These are phyloP conservation scores for Schizophyllum amplum DNA, from an alignment of 1,284 basidiomycete genomes.

Conservation along the genomic window DNA sequence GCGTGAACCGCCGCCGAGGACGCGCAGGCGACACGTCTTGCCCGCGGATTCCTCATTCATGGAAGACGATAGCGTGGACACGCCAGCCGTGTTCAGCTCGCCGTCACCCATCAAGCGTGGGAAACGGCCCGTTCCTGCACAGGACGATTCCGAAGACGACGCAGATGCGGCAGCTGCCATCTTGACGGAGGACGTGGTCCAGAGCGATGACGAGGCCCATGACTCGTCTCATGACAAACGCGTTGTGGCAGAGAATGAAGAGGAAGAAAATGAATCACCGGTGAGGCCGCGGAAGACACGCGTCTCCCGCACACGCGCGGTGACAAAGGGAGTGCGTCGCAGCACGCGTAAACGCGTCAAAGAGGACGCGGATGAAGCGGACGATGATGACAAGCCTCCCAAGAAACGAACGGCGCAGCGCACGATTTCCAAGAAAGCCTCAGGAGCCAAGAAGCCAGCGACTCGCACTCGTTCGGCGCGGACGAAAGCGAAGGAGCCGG, in stretches of 20 bases:
- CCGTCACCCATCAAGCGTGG: neutral
- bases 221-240: neutral
- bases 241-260: neutral
- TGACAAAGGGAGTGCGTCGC: neutral
- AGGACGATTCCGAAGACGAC: conserved; percentile 5
- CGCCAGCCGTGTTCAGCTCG: neutral
- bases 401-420: neutral
- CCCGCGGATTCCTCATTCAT: neutral
- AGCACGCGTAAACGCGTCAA: neutral
- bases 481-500: neutral
- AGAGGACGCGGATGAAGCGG: neutral
- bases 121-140: neutral
- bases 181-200: neutral
- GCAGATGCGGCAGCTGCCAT: neutral
- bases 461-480: neutral
- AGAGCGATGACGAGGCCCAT: neutral
- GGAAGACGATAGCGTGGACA: neutral
- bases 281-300: neutral
- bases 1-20: neutral
- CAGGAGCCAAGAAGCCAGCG: neutral
- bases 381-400: neutral
- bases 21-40: neutral
- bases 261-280: neutral
- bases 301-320: neutral
- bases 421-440: neutral